Evolutionary conservation across 768 basidiomycete genomes (phyloP).

Genomic region (Tulasnella sp.): DNA sequence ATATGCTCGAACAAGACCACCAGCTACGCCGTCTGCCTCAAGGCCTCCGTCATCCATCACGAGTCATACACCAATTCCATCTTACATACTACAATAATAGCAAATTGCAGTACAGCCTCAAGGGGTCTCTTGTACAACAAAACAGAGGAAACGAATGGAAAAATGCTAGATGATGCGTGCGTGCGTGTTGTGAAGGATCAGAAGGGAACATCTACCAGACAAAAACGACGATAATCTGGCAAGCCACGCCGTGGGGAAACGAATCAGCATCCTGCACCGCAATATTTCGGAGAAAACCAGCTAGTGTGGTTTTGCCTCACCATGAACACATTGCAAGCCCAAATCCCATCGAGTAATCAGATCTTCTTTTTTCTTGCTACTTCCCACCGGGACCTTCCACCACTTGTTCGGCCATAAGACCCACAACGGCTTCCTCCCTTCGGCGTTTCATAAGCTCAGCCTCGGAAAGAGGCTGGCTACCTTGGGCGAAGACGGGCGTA

Average conservation of each 20-base stretch:
- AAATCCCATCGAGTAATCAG: constrained; percentile 11
- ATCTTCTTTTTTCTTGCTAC: constrained; percentile 10
- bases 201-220: neutral
- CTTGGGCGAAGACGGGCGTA: constrained; percentile 12
- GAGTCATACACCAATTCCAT: constrained; percentile 9
- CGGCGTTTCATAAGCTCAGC: constrained; percentile 43
- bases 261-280: constrained; percentile 6
- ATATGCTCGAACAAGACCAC: constrained; percentile 7
- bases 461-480: constrained; percentile 17
- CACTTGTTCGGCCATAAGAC: constrained; percentile 36
- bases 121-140: neutral
- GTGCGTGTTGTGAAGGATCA: constrained; percentile 13
- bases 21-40: neutral
- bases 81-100: neutral
- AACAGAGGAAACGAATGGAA: neutral
- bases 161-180: neutral
- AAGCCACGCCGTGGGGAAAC: constrained; percentile 14
- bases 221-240: neutral
- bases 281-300: constrained; percentile 5
- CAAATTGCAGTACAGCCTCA: constrained; percentile 6
- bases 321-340: constrained; percentile 15
- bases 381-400: constrained; percentile 6
- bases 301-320: constrained; percentile 11
- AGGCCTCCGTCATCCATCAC: constrained; percentile 8
- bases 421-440: constrained; percentile 44